Percentiles rank a stretch among this genome's conserved stretches.
Conservation (phyloP, 2,329 filamentous ascomycete species). For the Capronia epimyces region DNA sequence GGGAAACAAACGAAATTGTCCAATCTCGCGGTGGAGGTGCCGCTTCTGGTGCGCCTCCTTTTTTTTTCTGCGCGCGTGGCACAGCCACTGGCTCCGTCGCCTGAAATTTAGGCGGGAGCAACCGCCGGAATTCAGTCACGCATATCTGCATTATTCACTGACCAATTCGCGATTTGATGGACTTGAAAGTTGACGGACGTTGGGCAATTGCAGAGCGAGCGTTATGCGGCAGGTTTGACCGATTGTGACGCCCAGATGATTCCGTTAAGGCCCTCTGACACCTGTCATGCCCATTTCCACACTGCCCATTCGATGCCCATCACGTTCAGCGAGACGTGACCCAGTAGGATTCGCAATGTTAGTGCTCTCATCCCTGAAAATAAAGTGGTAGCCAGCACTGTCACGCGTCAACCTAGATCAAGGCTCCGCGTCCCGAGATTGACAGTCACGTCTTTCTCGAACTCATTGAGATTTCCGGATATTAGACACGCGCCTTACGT, state of each 20-base stretch:
- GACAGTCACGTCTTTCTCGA: conserved; percentile 2
- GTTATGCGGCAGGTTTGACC: background rate
- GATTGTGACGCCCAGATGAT: background rate
- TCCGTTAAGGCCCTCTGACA: background rate
- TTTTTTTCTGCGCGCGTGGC: conserved; percentile 8
- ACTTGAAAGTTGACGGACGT: background rate
- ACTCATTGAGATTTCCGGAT: background rate
- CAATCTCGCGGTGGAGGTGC: conserved; percentile 21
- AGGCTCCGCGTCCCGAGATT: conserved; percentile 12
- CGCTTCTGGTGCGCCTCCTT: conserved; percentile 10
- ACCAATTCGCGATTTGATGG: background rate
- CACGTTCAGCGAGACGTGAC: background rate
- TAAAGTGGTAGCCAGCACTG: background rate
- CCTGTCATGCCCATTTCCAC: background rate
- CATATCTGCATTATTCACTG: too few relatives aligned
- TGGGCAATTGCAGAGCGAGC: background rate
- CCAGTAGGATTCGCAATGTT: background rate
- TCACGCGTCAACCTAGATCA: conserved; percentile 11
- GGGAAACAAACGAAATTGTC: conserved; percentile 24
- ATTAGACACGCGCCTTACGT: background rate
- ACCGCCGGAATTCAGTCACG: conserved; percentile 10
- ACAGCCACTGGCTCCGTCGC: background rate
- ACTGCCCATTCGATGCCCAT: background rate
- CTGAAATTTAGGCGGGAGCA: conserved; percentile 6
- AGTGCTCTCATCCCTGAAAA: background rate